Evolutionary conservation across 108 stramenopile species (phyloP), one percentile per base, ranked within the genome.

Genomic region (Cyclotella distinguenda): DNA sequence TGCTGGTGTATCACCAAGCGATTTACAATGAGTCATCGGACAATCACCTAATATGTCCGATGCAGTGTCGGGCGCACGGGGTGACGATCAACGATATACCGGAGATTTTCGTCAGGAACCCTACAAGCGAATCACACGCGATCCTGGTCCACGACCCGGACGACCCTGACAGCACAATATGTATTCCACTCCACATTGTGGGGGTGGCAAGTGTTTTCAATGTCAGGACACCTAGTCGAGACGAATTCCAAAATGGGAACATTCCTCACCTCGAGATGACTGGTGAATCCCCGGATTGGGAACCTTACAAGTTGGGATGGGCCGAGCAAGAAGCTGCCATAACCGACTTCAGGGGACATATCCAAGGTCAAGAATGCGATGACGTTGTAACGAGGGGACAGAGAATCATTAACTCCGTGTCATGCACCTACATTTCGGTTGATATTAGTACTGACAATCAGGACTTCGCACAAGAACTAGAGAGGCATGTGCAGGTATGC

Each of bases 11-110:
- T 28, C 45, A 71, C 23, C 64, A 73, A 48, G 55, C 64, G 0
- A 73, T 73, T 40, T 28, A 56, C 16, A 48, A 42, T 4, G 12
- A 53, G 6, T 3, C 7, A 5, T 27, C 57, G 35, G 10, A 59
- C 6, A 26, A 65, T 10, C 63, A 73, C 36, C 22, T 65, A 43
- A n/a, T 73, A 21, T 65, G 48, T 22, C 53, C 72, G 2, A 73
- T 73, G 72, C 72, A 73, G 52, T 47, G 63, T 13, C 31, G 64
- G 26, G 15, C 31, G n/a, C 18, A 56, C 19, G 44, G 35, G 11
- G 10, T 66, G 8, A 22, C 19, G 12, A 57, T 66, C 8, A 66
- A 36, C 26, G 49, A 64, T 19, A 5, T 25, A 13, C 63, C 63
- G 10, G 52, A 64, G 63, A 28, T 64, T 13, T 35, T 22, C 8